phyloP scores from a whole-genome alignment of 2,329 filamentous ascomycete genomes.

The Trichoderma lentiforme region DNA sequence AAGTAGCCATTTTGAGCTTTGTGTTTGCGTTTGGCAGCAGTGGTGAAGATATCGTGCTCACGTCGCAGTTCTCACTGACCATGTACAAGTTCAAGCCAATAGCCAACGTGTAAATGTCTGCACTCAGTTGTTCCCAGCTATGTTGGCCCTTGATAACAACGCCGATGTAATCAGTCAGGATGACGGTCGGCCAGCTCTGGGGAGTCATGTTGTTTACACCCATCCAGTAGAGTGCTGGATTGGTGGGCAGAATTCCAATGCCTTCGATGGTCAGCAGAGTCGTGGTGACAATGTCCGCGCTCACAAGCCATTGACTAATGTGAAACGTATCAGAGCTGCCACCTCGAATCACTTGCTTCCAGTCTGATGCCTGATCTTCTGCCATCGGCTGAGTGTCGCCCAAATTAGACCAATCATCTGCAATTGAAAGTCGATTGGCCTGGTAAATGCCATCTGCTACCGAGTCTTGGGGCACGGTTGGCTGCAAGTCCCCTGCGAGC shows the following conservation, averaged over 20 bases:
- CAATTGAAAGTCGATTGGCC: conserved; percentile 23
- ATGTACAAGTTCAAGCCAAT: conserved; percentile 31
- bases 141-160: conserved; percentile 27
- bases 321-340: conserved; percentile 26
- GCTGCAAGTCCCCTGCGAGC: conserved; percentile 26
- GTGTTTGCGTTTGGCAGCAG: conserved; percentile 19
- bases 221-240: conserved; percentile 36
- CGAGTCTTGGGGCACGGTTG: conserved; percentile 24
- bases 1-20: not conserved
- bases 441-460: conserved; percentile 32
- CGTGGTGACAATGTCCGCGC: conserved; percentile 26
- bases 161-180: conserved; percentile 33
- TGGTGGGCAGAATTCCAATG: conserved; percentile 32
- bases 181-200: conserved; percentile 30
- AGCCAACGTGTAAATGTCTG: conserved; percentile 32
- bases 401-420: conserved; percentile 32
- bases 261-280: conserved; percentile 28
- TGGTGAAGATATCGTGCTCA: conserved; percentile 24
- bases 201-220: conserved; percentile 30
- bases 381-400: conserved; percentile 27
- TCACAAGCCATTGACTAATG: conserved; percentile 34
- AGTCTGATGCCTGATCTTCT: conserved; percentile 25
- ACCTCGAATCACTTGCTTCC: conserved; percentile 23
- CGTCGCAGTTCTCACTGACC: conserved; percentile 33
- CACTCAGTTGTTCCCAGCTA: conserved; percentile 30